A percentile compares a stretch with the other conserved stretches of the same genome.
These are phyloP conservation scores for Inosperma sp. DNA, from an alignment of 768 basidiomycete species.

Conservation along the genomic window DNA sequence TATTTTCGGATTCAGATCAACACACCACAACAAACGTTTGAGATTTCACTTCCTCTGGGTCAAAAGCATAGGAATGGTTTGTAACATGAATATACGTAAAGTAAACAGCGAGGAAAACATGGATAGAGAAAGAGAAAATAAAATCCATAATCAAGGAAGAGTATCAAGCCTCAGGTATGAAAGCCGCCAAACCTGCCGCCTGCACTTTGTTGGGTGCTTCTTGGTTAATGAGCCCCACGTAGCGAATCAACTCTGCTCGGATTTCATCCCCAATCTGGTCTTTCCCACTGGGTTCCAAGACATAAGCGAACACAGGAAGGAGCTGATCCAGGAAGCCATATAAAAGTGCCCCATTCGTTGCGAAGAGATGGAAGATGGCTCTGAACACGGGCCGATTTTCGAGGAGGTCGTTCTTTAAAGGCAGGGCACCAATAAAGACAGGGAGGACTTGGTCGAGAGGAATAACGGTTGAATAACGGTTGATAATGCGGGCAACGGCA, in stretches of 20 bases:
- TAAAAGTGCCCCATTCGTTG: conserved; percentile 63
- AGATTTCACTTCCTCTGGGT: too few species aligned
- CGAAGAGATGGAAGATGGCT: conserved; percentile 85
- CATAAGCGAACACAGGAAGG: conserved; percentile 72
- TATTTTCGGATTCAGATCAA: too few species aligned
- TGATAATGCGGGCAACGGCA: conserved; percentile 82
- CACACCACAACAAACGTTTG: conserved; percentile 32
- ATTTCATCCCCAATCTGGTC: conserved; percentile 74
- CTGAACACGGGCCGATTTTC: conserved; percentile 90
- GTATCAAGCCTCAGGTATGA: conserved; percentile 42
- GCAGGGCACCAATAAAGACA: conserved; percentile 74
- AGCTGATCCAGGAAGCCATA: conserved; percentile 70
- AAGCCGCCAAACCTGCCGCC: conserved; percentile 64
- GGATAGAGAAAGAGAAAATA: conserved; percentile 10
- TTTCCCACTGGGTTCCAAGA: conserved; percentile 66
- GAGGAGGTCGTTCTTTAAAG: conserved; percentile 80
- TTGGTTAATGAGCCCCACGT: conserved; percentile 66
- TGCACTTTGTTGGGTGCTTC: conserved; percentile 77
- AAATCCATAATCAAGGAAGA: conserved; percentile 15
- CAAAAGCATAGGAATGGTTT: too few species aligned
- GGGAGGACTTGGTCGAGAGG: conserved; percentile 92
- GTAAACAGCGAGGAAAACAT: conserved; percentile 9
- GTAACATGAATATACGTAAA: too few species aligned
- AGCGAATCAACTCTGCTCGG: conserved; percentile 66
- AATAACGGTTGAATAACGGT: conserved; percentile 69